Conservation (phyloP, 192 early-diverging fungal species). For the Umbelopsis isabellina region DNA sequence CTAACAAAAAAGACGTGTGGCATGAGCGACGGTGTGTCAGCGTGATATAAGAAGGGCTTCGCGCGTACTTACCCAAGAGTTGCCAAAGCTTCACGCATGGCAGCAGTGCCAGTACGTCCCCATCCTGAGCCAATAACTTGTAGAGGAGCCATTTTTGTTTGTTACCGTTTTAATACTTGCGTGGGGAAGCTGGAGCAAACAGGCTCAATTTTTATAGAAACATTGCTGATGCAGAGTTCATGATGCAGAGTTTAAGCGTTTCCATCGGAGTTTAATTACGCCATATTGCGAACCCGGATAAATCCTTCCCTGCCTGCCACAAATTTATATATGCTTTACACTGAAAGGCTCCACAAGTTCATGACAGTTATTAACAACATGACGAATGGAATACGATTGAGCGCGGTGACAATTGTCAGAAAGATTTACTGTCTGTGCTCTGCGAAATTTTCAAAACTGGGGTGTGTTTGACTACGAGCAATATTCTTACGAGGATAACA, state of each 20-base stretch:
- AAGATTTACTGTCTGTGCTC: too few species aligned
- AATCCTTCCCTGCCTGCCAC: neutral
- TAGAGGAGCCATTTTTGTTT: slow-evolving; percentile 26
- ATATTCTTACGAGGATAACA: too few species aligned
- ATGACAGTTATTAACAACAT: too few species aligned
- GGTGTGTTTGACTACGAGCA: too few species aligned
- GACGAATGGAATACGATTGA: too few species aligned
- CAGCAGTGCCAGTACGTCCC: slow-evolving; percentile 33
- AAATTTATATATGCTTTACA: too few species aligned
- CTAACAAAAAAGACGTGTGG: neutral
- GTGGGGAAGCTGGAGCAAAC: neutral
- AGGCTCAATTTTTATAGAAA: neutral
- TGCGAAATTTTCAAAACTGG: too few species aligned
- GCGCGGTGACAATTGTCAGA: too few species aligned
- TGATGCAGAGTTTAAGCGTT: too few species aligned
- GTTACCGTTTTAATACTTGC: neutral
- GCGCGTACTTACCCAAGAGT: slow-evolving; percentile 21
- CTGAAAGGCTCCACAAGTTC: too few species aligned
- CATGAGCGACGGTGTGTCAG: neutral
- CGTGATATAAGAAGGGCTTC: neutral
- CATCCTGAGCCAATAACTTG: slow-evolving; percentile 33
- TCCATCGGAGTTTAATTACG: neutral
- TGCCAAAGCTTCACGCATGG: slow-evolving; percentile 25
- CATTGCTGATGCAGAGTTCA: too few species aligned
- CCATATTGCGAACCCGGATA: neutral